Percentiles rank a stretch among this genome's conserved stretches.
These are phyloP conservation scores for Kingdonia uniflora DNA, from an alignment of 164 flowering plant species.

Conservation along the genomic window DNA sequence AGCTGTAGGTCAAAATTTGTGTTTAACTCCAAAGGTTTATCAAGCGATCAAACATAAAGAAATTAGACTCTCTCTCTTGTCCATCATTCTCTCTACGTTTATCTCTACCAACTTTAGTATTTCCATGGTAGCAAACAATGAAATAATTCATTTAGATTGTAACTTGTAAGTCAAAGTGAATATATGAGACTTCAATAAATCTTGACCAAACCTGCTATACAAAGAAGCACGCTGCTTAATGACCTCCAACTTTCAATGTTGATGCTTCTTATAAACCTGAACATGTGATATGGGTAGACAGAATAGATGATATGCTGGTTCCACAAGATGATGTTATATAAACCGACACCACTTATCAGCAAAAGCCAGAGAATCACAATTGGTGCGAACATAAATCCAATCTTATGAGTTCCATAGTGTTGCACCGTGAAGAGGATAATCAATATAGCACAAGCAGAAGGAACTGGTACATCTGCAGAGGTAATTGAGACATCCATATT, in stretches of 20 bases:
- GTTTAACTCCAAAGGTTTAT: too few relatives aligned
- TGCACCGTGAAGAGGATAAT: constrained; percentile 65
- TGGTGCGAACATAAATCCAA: constrained; percentile 84
- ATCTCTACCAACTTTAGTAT: too few relatives aligned
- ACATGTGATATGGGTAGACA: constrained; percentile 65
- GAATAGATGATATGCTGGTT: constrained; percentile 59
- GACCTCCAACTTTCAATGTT: constrained; percentile 72
- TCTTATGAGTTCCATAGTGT: constrained; percentile 76
- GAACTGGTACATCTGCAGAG: constrained; percentile 69
- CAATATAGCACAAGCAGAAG: constrained; percentile 63
- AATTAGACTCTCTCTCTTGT: too few relatives aligned
- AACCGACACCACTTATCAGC: constrained; percentile 65
- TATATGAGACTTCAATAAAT: not conserved
- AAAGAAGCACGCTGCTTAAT: constrained; percentile 65
- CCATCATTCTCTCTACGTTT: too few relatives aligned
- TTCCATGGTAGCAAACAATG: too few relatives aligned
- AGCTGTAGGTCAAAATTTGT: too few relatives aligned
- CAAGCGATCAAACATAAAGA: too few relatives aligned
- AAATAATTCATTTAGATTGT: too few relatives aligned
- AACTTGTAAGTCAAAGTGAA: not conserved
- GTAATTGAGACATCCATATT: too few relatives aligned
- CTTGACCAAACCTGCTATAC: constrained; percentile 55
- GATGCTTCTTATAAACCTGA: constrained; percentile 60
- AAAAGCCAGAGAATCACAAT: constrained; percentile 69
- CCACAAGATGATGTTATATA: constrained; percentile 74